Evolutionary conservation across 1,139 yeast species (phyloP), one percentile per base, ranked within the genome.

Genomic region (Tardiomyces digboiensis): DNA sequence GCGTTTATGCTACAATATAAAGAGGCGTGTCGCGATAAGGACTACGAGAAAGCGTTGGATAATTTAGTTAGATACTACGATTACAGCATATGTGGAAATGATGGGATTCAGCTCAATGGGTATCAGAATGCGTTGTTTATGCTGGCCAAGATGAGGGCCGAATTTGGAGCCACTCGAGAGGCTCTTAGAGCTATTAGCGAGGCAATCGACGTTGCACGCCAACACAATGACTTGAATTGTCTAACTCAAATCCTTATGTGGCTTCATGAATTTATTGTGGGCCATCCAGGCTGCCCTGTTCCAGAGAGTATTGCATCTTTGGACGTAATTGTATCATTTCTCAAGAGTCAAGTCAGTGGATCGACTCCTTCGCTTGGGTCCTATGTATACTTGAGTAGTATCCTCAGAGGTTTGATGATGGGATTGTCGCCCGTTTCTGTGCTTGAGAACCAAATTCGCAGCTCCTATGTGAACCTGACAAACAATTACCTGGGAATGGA

Each of bases 121-220:
- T 84, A 84, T 56, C 96, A 88, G 59, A 82, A 84, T 63, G 95
- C 96, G 0, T 66, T 88, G 38, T 71, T 88, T 16, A 80, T 88
- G 12, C 66, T 85, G 42, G 95, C 95, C 0, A 73, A 86, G 0
- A 66, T 88, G 39, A 91, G 87, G 55, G 85, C 86, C 19, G 76
- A 76, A 45, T 87, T 85, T 62, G 81, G 83, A 29, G 83, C 83
- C 52, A 79, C 78, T 50, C 75, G 73, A 21, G 86, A 85, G 51
- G 95, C 96, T 0, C 62, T 85, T 14, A 74, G 81, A 52, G 83
- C 95, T 0, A 83, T 88, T 4, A 87, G 83, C 52, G 97, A 88
- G 58, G 93, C 97, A 0, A 82, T 88, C 2, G 72, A 85, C 3
- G 89, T 88, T 2, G 96, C 96, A 0, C 68, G 97, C 53, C 96